These are phyloP conservation scores for Myxozyma vanderwaltii DNA, from an alignment of 805 yeast genomes.

Conservation along the genomic window DNA sequence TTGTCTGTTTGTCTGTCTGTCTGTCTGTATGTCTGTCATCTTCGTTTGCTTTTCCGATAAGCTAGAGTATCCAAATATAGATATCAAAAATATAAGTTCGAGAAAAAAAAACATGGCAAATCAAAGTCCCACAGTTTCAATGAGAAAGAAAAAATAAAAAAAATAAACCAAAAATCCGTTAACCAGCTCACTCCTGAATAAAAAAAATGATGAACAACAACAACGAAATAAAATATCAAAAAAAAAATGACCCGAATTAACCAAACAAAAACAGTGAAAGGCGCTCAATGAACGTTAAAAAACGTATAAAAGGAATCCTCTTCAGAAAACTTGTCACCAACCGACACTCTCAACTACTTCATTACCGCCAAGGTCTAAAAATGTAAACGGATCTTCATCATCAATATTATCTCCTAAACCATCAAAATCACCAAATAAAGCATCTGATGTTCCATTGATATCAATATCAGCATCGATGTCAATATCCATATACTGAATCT, in stretches of 20 bases:
- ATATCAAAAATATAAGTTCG: too few relatives aligned
- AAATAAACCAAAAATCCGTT: not conserved
- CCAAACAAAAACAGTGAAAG: not conserved
- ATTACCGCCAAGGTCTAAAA: conserved; percentile 25
- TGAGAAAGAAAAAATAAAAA: not conserved
- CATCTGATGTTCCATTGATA: not conserved
- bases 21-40: too few relatives aligned
- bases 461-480: conserved; percentile 20
- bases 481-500: conserved; percentile 19
- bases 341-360: conserved; percentile 24
- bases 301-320: not conserved
- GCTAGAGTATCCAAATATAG: too few relatives aligned
- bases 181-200: not conserved
- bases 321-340: conserved; percentile 8
- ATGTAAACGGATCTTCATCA: conserved; percentile 28
- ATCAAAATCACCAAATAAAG: conserved; percentile 4
- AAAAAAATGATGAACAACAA: not conserved
- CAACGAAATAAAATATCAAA: not conserved
- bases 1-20: too few relatives aligned
- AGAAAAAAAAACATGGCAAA: too few relatives aligned
- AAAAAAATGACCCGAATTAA: not conserved
- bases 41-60: too few relatives aligned
- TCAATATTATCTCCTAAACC: not conserved
- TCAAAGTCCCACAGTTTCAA: not conserved
- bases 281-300: not conserved